Conservation (phyloP, 2,329 filamentous ascomycete species). For the Corinectria fuckeliana region DNA sequence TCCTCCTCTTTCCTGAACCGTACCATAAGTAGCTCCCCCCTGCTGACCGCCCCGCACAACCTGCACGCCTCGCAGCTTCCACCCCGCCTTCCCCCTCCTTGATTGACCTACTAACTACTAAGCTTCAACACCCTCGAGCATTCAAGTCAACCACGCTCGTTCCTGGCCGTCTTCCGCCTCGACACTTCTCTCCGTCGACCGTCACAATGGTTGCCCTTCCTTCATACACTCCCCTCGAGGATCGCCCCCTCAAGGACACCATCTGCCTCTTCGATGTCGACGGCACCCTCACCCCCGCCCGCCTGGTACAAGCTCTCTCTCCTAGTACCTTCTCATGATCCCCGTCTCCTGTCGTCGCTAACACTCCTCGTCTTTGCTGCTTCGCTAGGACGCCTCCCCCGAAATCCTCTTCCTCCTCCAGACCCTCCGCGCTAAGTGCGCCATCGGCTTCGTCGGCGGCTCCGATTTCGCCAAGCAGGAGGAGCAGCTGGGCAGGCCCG, state of each 20-base stretch:
- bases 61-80: neutral
- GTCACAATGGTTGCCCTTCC: slow-evolving; percentile 50
- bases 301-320: slow-evolving; percentile 63
- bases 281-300: slow-evolving; percentile 84
- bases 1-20: neutral
- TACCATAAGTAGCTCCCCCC: neutral
- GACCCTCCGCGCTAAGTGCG: slow-evolving; percentile 82
- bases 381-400: slow-evolving; percentile 67
- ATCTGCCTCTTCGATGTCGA: slow-evolving; percentile 97
- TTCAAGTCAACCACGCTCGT: neutral
- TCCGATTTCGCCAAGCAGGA: slow-evolving; percentile 93
- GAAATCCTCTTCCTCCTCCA: slow-evolving; percentile 86
- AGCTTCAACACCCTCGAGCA: slow-evolving; percentile 6
- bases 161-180: neutral
- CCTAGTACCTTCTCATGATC: neutral
- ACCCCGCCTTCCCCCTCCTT: slow-evolving; percentile 18
- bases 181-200: neutral
- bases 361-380: slow-evolving; percentile 2
- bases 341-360: neutral
- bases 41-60: slow-evolving; percentile 23
- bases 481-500: slow-evolving; percentile 81
- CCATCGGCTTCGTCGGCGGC: slow-evolving; percentile 92
- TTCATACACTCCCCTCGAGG: slow-evolving; percentile 74
- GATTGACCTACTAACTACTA: slow-evolving; percentile 4
- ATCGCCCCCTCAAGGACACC: slow-evolving; percentile 90